Evolutionary conservation across 139 green algal genomes (phyloP).

Genomic region (Mesotaenium endlicherianum): DNA sequence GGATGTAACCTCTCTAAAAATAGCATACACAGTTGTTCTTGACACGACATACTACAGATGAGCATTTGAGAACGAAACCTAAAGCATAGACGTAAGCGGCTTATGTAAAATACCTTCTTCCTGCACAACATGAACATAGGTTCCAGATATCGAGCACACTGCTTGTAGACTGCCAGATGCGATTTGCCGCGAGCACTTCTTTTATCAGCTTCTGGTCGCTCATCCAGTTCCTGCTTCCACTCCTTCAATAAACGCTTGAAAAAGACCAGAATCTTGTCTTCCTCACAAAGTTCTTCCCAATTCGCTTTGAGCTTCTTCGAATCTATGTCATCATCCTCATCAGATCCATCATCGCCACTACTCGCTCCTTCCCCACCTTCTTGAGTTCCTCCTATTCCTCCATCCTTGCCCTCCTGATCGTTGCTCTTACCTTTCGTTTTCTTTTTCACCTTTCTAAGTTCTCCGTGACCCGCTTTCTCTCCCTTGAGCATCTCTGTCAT

Average conservation of each 20-base stretch:
- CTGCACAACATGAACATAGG: conserved; percentile 71
- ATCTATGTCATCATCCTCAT: conserved; percentile 44
- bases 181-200: conserved; percentile 42
- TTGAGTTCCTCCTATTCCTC: neutral
- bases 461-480: conserved; percentile 9
- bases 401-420: conserved; percentile 1
- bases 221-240: conserved; percentile 89
- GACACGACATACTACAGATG: too few species aligned
- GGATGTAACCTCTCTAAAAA: too few species aligned
- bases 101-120: conserved; percentile 18
- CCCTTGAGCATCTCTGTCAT: conserved; percentile 24
- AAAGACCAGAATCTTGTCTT: conserved; percentile 50
- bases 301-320: conserved; percentile 32
- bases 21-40: too few species aligned
- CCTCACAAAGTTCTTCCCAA: conserved; percentile 47
- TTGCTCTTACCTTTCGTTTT: conserved; percentile 31
- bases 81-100: neutral
- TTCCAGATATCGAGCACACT: conserved; percentile 83
- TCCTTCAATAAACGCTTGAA: conserved; percentile 62
- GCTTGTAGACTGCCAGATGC: conserved; percentile 58
- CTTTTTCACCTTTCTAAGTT: conserved; percentile 34
- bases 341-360: neutral
- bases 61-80: too few species aligned
- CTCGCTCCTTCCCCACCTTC: conserved; percentile 21
- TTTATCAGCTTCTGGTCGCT: conserved; percentile 57